These are phyloP conservation scores for Saitoella complicata DNA, from an alignment of 805 yeast species.

Conservation along the genomic window DNA sequence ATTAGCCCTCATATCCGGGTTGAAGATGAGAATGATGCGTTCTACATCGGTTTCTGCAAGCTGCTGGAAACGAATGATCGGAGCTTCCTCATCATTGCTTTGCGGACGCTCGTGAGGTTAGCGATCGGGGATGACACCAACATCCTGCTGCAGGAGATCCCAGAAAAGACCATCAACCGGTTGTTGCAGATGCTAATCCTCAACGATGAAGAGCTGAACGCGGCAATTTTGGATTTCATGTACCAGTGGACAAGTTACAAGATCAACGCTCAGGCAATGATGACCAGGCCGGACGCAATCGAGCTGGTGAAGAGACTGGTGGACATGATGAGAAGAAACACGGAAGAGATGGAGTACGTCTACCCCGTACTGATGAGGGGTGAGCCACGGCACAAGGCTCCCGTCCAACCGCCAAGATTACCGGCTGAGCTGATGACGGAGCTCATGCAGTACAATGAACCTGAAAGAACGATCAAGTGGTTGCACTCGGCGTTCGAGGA, in stretches of 20 bases:
- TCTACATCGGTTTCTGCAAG: slow-evolving; percentile 40
- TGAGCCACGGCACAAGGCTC: background rate
- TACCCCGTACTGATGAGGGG: background rate
- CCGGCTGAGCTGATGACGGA: slow-evolving; percentile 40
- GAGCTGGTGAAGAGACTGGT: slow-evolving; percentile 20
- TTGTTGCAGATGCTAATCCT: slow-evolving; percentile 44
- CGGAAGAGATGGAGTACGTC: background rate
- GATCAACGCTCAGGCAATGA: slow-evolving; percentile 36
- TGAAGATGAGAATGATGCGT: slow-evolving; percentile 55
- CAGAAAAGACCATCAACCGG: slow-evolving; percentile 32
- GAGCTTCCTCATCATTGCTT: slow-evolving; percentile 45
- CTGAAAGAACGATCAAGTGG: slow-evolving; percentile 86
- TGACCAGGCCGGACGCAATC: slow-evolving; percentile 32
- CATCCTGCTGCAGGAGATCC: slow-evolving; percentile 29
- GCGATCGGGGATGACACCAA: slow-evolving; percentile 46
- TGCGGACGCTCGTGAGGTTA: slow-evolving; percentile 66
- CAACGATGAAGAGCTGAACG: slow-evolving; percentile 53
- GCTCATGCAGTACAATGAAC: slow-evolving; percentile 57
- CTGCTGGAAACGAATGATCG: slow-evolving; percentile 47
- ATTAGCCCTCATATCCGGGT: slow-evolving; percentile 59
- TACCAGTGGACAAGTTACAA: slow-evolving; percentile 61
- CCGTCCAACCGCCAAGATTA: slow-evolving; percentile 37
- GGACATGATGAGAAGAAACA: background rate
- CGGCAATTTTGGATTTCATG: slow-evolving; percentile 64
- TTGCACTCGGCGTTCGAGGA: slow-evolving; percentile 82